Evolutionary conservation across 164 flowering plant species (phyloP).

Genomic region (Magnolia officinalis): DNA sequence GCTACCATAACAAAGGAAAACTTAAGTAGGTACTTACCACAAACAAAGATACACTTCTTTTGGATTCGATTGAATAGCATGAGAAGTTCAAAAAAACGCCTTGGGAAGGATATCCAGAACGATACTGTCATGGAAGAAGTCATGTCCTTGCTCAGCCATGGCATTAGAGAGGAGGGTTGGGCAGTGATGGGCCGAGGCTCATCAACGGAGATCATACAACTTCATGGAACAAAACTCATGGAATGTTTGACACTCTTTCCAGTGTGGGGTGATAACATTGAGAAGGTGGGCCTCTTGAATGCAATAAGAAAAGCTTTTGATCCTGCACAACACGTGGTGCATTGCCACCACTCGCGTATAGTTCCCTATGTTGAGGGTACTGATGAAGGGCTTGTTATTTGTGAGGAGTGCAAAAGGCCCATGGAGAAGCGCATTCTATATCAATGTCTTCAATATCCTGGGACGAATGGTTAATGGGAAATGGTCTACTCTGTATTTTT

Average conservation of each 20-base stretch:
- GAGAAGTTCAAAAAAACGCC: slow-evolving; percentile 38
- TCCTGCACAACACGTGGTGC: slow-evolving; percentile 12
- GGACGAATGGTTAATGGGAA: not conserved
- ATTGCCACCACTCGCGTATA: slow-evolving; percentile 25
- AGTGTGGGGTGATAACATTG: slow-evolving; percentile 39
- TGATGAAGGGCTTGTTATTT: slow-evolving; percentile 22
- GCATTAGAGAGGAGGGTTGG: slow-evolving; percentile 13
- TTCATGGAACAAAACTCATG: slow-evolving; percentile 32
- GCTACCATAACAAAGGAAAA: slow-evolving; percentile 32
- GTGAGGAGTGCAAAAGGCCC: slow-evolving; percentile 51
- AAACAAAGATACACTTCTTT: slow-evolving; percentile 38
- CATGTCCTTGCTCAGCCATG: slow-evolving; percentile 33
- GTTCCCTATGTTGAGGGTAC: slow-evolving; percentile 26
- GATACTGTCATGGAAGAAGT: slow-evolving; percentile 44
- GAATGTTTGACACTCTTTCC: slow-evolving; percentile 33
- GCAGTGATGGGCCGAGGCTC: slow-evolving; percentile 38
- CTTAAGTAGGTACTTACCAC: slow-evolving; percentile 20
- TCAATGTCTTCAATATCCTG: slow-evolving; percentile 41
- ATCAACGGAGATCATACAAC: slow-evolving; percentile 29
- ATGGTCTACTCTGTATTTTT: not conserved
- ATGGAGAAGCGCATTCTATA: slow-evolving; percentile 52
- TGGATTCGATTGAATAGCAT: slow-evolving; percentile 70
- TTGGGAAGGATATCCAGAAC: slow-evolving; percentile 7
- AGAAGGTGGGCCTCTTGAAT: slow-evolving; percentile 33
- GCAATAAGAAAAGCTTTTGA: slow-evolving; percentile 47